Evolutionary conservation across 352 stramenopile species (phyloP), one percentile per base, ranked within the genome.

Genomic region (Phytophthora megakarya): DNA sequence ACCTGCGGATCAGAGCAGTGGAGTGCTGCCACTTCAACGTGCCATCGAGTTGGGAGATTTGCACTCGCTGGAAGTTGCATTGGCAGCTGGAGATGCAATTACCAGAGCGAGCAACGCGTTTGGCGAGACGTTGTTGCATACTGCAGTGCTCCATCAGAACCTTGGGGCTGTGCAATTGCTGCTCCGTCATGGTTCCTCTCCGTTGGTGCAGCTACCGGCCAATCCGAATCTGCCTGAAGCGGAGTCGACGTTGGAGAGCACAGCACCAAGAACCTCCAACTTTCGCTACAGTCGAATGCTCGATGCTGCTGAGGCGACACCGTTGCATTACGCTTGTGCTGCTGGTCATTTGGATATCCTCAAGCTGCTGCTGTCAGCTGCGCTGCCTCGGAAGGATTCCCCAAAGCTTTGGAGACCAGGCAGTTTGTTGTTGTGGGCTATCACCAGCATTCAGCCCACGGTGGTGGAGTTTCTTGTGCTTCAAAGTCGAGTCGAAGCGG

Each of bases 51-150:
- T 89, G n/a, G 84, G 84, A 3, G 72, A 85, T 59, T 13, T 82
- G 5, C 18, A 54, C 3, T 68, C 75, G 6, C 50, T 87, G n/a
- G 47, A 68, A 3, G 3, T 40, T 2, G 60, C 65, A 5, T 54
- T 85, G 10, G 26, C 26, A n/a, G 25, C 1, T 28, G 22, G 8
- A n/a, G 7, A 32, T 8, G 35, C 19, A 32, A 38, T 72, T 3
- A 56, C 38, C 1, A 64, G 38, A 48, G 16, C 30, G 9, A 68
- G 70, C 37, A 88, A 86, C 51, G 65, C 61, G n/a, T 69, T 80
- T 40, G 81, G 81, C 26, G 84, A 93, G 57, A 90, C 78, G 25
- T 44, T 90, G 18, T 69, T 93, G 33, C 84, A 93, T 44, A 84
- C 73, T 0, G 84, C 84, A 5, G 81, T 90, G 33, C 68, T 93